Percentiles rank a stretch among this genome's conserved stretches.
These are phyloP conservation scores for Candolleomyces efflorescens DNA, from an alignment of 768 basidiomycete genomes.

Conservation along the genomic window DNA sequence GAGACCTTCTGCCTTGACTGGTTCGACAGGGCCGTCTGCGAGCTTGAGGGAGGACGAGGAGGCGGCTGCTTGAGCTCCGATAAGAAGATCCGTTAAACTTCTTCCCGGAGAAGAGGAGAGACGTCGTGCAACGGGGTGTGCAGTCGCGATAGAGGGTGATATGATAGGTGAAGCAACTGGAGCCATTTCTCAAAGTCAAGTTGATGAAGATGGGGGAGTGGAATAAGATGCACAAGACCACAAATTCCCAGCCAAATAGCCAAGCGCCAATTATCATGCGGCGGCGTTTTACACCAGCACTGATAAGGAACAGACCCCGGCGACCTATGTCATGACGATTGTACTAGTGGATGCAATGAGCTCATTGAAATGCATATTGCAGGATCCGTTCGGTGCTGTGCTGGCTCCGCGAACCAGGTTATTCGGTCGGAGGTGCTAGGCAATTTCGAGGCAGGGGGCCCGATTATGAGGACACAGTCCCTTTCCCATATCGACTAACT, in stretches of 20 bases:
- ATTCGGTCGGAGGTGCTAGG: too few relatives aligned
- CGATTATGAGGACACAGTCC: too few relatives aligned
- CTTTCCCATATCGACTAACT: too few relatives aligned
- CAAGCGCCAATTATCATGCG: not conserved
- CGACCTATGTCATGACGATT: too few relatives aligned
- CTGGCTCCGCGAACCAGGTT: too few relatives aligned
- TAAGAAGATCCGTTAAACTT: not conserved
- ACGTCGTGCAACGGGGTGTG: not conserved
- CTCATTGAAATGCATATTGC: too few relatives aligned
- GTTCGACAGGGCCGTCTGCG: conserved; percentile 33
- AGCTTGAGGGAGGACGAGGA: conserved; percentile 28
- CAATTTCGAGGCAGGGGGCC: too few relatives aligned
- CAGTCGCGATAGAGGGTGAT: conserved; percentile 1
- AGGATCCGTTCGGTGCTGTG: too few relatives aligned
- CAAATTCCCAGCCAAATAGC: not conserved
- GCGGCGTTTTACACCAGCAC: too few relatives aligned
- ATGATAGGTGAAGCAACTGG: conserved; percentile 14
- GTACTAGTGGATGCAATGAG: too few relatives aligned
- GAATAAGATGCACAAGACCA: conserved; percentile 6
- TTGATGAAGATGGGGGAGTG: conserved; percentile 8
- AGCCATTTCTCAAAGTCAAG: conserved; percentile 4
- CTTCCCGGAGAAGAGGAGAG: not conserved
- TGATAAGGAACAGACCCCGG: too few relatives aligned
- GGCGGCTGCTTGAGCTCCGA: not conserved
- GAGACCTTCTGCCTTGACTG: conserved; percentile 56